phyloP scores from a whole-genome alignment of 192 early-diverging fungal species.

The Mortierella claussenii region DNA sequence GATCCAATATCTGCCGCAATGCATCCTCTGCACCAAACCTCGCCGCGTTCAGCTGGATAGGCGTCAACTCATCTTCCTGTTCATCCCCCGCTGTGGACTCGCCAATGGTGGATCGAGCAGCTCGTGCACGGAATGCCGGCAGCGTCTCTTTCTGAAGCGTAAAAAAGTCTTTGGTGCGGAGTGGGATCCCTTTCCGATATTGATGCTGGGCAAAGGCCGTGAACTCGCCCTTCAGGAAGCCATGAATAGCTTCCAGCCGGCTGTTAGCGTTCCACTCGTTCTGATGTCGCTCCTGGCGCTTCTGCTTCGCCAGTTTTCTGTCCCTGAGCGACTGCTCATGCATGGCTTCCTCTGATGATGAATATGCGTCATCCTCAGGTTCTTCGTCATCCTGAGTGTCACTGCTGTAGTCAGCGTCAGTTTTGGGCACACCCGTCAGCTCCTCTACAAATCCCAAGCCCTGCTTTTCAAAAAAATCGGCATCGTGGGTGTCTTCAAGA shows the following conservation, averaged over 20 bases:
- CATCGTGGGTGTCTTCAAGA: neutral
- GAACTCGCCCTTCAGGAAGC: constrained; percentile 17
- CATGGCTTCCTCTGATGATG: neutral
- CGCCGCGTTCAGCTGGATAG: constrained; percentile 18
- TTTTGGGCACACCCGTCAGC: constrained; percentile 39
- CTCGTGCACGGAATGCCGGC: neutral
- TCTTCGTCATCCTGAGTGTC: neutral
- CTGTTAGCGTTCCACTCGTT: constrained; percentile 12
- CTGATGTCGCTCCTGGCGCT: constrained; percentile 3
- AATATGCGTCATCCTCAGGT: neutral
- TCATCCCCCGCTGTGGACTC: constrained; percentile 6
- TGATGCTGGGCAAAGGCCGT: constrained; percentile 17
- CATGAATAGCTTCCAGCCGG: constrained; percentile 13
- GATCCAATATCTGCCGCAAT: constrained; percentile 12
- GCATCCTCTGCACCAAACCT: constrained; percentile 36
- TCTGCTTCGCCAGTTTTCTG: constrained; percentile 6
- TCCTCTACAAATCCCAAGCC: constrained; percentile 37
- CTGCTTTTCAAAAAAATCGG: constrained; percentile 6
- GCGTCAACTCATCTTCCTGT: constrained; percentile 18
- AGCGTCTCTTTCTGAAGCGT: constrained; percentile 3
- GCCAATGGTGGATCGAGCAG: constrained; percentile 5
- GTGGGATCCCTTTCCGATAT: constrained; percentile 12
- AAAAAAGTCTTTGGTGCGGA: constrained; percentile 14
- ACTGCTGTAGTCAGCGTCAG: constrained; percentile 9
- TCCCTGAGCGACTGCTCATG: neutral